These are phyloP conservation scores for Endoconidiophora laricicola DNA, from an alignment of 2,329 filamentous ascomycete genomes.

Conservation along the genomic window DNA sequence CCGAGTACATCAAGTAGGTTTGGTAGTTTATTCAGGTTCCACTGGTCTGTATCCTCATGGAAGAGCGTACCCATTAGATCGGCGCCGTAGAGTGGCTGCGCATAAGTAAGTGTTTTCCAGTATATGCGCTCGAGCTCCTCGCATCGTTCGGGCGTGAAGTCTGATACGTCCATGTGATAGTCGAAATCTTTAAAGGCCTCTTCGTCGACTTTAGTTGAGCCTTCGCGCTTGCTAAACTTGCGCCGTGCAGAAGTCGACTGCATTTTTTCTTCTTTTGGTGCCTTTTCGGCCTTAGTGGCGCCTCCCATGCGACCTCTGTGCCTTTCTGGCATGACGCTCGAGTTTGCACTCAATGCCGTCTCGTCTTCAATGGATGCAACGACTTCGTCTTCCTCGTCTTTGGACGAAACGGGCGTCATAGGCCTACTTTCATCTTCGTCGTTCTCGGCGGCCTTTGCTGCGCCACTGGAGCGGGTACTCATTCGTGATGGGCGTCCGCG, in stretches of 20 bases:
- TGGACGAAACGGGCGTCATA: background rate
- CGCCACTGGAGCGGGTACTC: conserved; percentile 24
- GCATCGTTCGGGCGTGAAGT: conserved; percentile 81
- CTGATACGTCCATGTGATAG: conserved; percentile 72
- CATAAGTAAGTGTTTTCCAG: conserved; percentile 95
- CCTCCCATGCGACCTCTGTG: conserved; percentile 29
- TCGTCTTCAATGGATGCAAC: conserved; percentile 27
- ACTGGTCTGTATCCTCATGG: conserved; percentile 63
- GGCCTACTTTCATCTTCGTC: conserved; percentile 12
- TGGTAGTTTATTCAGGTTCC: conserved; percentile 90
- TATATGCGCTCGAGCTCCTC: conserved; percentile 89
- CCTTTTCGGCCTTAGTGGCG: conserved; percentile 15
- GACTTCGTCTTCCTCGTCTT: conserved; percentile 19
- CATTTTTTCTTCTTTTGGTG: conserved; percentile 34
- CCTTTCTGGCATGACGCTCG: conserved; percentile 13
- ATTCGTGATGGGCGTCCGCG: conserved; percentile 24
- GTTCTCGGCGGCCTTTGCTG: conserved; percentile 17
- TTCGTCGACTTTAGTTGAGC: conserved; percentile 68
- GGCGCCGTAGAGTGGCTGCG: conserved; percentile 84
- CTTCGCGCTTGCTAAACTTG: conserved; percentile 69
- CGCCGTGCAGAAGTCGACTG: conserved; percentile 73
- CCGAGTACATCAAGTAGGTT: conserved; percentile 89
- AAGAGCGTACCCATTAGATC: conserved; percentile 95
- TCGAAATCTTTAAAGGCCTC: conserved; percentile 81
- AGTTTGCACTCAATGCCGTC: conserved; percentile 17